Evolutionary conservation across 768 basidiomycete genomes (phyloP).

Genomic region (Hericium erinaceus): DNA sequence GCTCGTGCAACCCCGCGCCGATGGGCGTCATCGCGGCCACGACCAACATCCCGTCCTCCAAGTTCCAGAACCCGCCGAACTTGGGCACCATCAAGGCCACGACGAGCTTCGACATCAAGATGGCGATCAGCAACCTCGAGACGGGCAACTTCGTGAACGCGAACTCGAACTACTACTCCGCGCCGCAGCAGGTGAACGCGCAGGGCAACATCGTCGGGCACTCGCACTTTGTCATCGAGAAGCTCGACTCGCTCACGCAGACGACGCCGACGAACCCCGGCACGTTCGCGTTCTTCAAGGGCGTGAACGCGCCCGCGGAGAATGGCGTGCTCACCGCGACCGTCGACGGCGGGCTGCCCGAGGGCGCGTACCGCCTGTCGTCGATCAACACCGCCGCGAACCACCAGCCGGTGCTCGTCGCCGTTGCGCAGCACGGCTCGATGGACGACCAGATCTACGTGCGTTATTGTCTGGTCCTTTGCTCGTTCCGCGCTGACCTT

Average conservation of each 20-base stretch:
- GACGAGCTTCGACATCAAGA: conserved; percentile 18
- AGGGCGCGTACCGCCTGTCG: conserved; percentile 48
- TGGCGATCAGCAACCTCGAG: conserved; percentile 29
- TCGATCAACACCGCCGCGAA: conserved; percentile 50
- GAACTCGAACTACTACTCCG: conserved; percentile 34
- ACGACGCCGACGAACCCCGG: conserved; percentile 38
- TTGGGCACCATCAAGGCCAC: conserved; percentile 33
- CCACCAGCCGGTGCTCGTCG: conserved; percentile 48
- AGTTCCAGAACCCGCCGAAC: conserved; percentile 34
- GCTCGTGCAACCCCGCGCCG: conserved; percentile 29
- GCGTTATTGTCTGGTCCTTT: conserved; percentile 18
- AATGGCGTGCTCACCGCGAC: conserved; percentile 39
- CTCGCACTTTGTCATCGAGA: conserved; percentile 48
- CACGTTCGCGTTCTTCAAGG: conserved; percentile 61
- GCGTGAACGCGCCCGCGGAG: conserved; percentile 25
- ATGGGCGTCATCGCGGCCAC: conserved; percentile 37
- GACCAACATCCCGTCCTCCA: conserved; percentile 37
- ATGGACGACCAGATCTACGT: conserved; percentile 56
- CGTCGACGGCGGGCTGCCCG: conserved; percentile 32
- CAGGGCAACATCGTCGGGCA: conserved; percentile 40
- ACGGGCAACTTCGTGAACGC: conserved; percentile 47
- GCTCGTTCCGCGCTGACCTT: not conserved
- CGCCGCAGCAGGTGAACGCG: conserved; percentile 39
- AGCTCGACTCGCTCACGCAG: conserved; percentile 31
- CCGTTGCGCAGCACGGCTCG: conserved; percentile 54